These are phyloP conservation scores for Tephrocybe sp. DNA, from an alignment of 768 basidiomycete species.

Conservation along the genomic window DNA sequence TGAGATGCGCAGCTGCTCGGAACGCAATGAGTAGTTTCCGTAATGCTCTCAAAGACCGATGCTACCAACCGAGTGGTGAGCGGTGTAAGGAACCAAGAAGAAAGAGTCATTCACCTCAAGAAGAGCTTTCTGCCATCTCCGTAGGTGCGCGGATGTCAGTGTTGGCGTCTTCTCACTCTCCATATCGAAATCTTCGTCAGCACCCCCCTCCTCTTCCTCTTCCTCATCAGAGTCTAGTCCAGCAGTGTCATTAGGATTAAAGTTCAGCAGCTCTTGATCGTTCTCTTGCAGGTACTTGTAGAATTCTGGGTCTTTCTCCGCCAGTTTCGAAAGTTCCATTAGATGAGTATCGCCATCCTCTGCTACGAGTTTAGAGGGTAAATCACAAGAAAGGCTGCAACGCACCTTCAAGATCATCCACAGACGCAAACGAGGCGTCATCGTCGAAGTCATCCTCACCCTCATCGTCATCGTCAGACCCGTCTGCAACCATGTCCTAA, in stretches of 20 bases:
- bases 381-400: slow-evolving; percentile 9
- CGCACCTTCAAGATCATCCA: slow-evolving; percentile 76
- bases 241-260: slow-evolving; percentile 47
- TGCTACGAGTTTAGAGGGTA: slow-evolving; percentile 24
- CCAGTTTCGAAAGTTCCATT: slow-evolving; percentile 81
- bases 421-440: slow-evolving; percentile 69
- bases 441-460: slow-evolving; percentile 48
- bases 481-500: slow-evolving; percentile 25
- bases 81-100: not conserved
- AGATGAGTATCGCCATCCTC: slow-evolving; percentile 78
- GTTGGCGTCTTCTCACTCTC: slow-evolving; percentile 51
- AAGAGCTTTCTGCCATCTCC: slow-evolving; percentile 86
- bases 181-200: slow-evolving; percentile 45
- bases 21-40: slow-evolving; percentile 88
- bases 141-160: slow-evolving; percentile 69
- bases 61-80: slow-evolving; percentile 39
- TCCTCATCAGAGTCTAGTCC: slow-evolving; percentile 45
- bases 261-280: slow-evolving; percentile 87
- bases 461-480: slow-evolving; percentile 34
- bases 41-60: slow-evolving; percentile 81
- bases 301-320: slow-evolving; percentile 98
- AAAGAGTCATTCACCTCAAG: slow-evolving; percentile 56
- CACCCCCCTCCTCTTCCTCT: slow-evolving; percentile 40
- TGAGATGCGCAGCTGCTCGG: slow-evolving; percentile 86
- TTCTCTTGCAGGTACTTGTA: slow-evolving; percentile 98